Base-by-base conservation (phyloP, 169 alveolate genomes). In the Cyclospora cayetanensis region DNA sequence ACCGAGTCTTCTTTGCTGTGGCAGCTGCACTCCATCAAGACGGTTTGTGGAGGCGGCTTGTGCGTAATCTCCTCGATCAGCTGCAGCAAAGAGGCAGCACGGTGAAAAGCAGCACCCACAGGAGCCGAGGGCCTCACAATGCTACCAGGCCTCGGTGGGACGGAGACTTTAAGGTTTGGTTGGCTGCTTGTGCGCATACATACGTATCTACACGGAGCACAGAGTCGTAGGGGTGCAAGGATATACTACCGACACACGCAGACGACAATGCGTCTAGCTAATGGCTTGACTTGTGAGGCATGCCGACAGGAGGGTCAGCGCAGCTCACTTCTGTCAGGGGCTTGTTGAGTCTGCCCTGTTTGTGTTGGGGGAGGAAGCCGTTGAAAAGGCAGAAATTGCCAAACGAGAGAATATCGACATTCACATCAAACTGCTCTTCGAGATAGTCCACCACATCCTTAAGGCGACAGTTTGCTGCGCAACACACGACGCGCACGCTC, bases 341-440 rank as follows among this genome's bases (percentile, higher is more conserved):
- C 87, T 76, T 93, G 37, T 82, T 93, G 80, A 86, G 89, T 92
- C 98, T 94, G 85, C 92, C 97, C 37, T 91, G 97, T 91, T 97
- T 97, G 93, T 95, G 97, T 35, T 90, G 94, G 4, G 97, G 97
- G 68, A 95, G 91, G 86, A 94, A 97, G 29, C 98, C 96, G 90
- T 97, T 98, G 95, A 95, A 98, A 34, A 98, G 94, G 70, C 99
- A 96, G 20, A 95, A 96, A 80, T 95, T 95, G 42, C 99, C 99
- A 42, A 96, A 95, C 25, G 99, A 96, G 34, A 98, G 94, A 39
- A 98, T 95, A 72, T 96, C 95, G 27, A 97, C 97, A 35, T 96
- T 98, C 25, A 97, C 96, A 41, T 95, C 80, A 94, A 92, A 97
- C 79, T 95, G 77, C 43, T 94, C 89, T 60, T 77, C 89, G 63